These are phyloP conservation scores for Candida anglica DNA, from an alignment of 805 yeast species.

Conservation along the genomic window DNA sequence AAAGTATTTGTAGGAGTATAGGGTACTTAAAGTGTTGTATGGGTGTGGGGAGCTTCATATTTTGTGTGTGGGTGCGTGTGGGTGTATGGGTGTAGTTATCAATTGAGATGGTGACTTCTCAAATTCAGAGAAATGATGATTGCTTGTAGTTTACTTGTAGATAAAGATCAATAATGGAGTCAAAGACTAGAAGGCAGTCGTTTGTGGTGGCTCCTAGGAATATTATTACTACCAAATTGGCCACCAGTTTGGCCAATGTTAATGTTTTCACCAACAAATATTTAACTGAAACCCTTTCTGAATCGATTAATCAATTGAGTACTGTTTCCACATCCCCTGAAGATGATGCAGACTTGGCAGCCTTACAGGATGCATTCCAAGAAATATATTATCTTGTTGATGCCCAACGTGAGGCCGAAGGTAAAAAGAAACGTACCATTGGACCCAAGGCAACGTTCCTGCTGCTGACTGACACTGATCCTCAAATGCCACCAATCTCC, in stretches of 20 bases:
- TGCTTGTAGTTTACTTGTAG: too few species aligned
- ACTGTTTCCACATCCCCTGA: neutral
- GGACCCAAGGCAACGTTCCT: neutral
- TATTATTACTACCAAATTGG: constrained; percentile 22
- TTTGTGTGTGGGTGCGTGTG: too few species aligned
- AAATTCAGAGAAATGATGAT: too few species aligned
- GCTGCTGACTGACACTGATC: neutral
- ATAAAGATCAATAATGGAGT: too few species aligned
- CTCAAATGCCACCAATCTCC: neutral
- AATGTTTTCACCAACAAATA: constrained; percentile 18
- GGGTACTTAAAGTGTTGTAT: too few species aligned
- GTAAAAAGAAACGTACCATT: neutral
- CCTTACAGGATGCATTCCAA: constrained; percentile 18
- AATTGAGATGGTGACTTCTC: too few species aligned
- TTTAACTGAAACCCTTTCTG: constrained; percentile 15
- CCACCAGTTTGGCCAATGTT: constrained; percentile 16
- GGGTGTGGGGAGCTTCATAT: too few species aligned
- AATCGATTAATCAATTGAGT: constrained; percentile 2
- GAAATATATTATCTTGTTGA: constrained; percentile 17
- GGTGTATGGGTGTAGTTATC: too few species aligned
- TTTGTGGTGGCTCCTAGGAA: too few species aligned
- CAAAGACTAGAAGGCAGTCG: too few species aligned
- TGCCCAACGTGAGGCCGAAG: constrained; percentile 5
- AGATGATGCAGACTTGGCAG: constrained; percentile 4
- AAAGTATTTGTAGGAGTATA: too few species aligned